phyloP scores from a whole-genome alignment of 768 basidiomycete genomes.

The Phlebiopsis flavidoalba region DNA sequence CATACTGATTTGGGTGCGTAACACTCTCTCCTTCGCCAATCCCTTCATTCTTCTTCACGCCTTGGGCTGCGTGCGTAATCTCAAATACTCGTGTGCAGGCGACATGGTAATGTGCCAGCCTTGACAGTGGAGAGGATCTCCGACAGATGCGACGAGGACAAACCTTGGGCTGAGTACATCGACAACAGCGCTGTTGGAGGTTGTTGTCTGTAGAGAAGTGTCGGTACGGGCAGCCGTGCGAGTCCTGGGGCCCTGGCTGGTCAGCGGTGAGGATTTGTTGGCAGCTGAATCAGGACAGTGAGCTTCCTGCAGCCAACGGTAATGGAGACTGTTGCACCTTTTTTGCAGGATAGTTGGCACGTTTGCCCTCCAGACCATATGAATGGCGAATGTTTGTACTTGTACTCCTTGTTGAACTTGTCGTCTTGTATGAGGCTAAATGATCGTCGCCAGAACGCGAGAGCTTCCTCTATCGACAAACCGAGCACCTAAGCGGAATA shows the following conservation, averaged over 20 bases:
- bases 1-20: conserved; percentile 92
- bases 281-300: conserved; percentile 51
- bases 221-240: conserved; percentile 90
- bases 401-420: conserved; percentile 96
- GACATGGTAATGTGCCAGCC: conserved; percentile 80
- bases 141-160: conserved; percentile 63
- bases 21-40: conserved; percentile 82
- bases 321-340: conserved; percentile 45
- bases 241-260: conserved; percentile 62
- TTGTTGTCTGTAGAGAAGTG: conserved; percentile 87
- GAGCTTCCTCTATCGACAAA: conserved; percentile 88
- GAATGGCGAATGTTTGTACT: conserved; percentile 96
- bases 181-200: conserved; percentile 72
- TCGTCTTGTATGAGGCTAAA: conserved; percentile 82
- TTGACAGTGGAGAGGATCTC: conserved; percentile 83
- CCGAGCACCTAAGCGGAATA: conserved; percentile 67
- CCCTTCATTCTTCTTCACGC: conserved; percentile 87
- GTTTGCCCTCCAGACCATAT: conserved; percentile 90
- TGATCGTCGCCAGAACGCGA: conserved; percentile 88
- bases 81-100: conserved; percentile 98
- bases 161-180: conserved; percentile 57
- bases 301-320: neutral
- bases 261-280: conserved; percentile 74
- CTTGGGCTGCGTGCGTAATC: conserved; percentile 68
- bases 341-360: conserved; percentile 93